phyloP scores from a whole-genome alignment of 768 basidiomycete genomes.

The Serendipita sp. region DNA sequence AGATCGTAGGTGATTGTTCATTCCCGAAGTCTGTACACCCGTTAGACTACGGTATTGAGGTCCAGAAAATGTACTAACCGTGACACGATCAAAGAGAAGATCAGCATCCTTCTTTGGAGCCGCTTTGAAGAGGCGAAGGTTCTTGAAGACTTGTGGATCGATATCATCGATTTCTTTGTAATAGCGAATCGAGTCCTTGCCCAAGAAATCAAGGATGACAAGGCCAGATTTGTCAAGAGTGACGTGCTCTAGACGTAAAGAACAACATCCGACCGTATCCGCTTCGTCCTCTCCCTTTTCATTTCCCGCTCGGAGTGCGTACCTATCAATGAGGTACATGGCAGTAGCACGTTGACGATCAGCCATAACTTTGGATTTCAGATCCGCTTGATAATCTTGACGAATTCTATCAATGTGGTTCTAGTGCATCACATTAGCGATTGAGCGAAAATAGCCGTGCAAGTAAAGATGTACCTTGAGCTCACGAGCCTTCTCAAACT shows the following conservation, averaged over 20 bases:
- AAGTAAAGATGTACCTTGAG: conserved; percentile 47
- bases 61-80: conserved; percentile 34
- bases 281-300: conserved; percentile 99
- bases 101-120: conserved; percentile 78
- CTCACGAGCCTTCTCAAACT: conserved; percentile 96
- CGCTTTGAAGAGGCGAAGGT: conserved; percentile 85
- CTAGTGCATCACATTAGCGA: conserved; percentile 24
- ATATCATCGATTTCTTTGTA: conserved; percentile 73
- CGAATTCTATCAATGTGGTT: conserved; percentile 83
- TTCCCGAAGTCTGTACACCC: conserved; percentile 43
- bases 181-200: conserved; percentile 98
- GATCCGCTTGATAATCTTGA: conserved; percentile 65
- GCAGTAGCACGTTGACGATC: conserved; percentile 96
- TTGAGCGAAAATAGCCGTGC: neutral
- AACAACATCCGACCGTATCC: conserved; percentile 98
- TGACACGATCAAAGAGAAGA: conserved; percentile 86
- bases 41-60: neutral
- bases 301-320: conserved; percentile 96
- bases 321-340: conserved; percentile 95
- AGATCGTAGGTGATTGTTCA: conserved; percentile 83
- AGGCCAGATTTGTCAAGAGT: conserved; percentile 63
- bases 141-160: conserved; percentile 90
- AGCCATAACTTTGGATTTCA: conserved; percentile 83
- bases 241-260: conserved; percentile 90
- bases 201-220: conserved; percentile 91